These are phyloP conservation scores for Trichoderma guizhouense DNA, from an alignment of 2,329 filamentous ascomycete species.

Conservation along the genomic window DNA sequence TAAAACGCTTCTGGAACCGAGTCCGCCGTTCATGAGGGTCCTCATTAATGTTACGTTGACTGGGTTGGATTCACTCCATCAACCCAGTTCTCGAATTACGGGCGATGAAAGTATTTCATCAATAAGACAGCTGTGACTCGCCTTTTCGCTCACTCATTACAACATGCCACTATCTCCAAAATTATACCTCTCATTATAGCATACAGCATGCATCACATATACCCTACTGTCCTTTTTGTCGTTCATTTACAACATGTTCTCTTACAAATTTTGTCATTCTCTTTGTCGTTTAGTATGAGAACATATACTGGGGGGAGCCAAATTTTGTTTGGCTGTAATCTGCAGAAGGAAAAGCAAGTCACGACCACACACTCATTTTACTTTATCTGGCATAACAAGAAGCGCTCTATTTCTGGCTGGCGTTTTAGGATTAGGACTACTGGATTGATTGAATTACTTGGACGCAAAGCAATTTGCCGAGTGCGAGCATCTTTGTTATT, in stretches of 20 bases:
- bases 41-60: neutral
- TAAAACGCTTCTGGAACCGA: slow-evolving; percentile 64
- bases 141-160: neutral
- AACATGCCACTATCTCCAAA: neutral
- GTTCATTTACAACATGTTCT: neutral
- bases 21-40: slow-evolving; percentile 44
- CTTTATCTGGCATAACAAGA: slow-evolving; percentile 6
- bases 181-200: slow-evolving; percentile 4
- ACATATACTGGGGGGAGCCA: neutral
- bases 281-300: neutral
- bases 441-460: neutral
- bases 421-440: neutral
- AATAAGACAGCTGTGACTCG: neutral
- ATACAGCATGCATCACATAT: slow-evolving; percentile 6
- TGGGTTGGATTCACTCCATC: neutral
- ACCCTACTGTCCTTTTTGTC: slow-evolving; percentile 5
- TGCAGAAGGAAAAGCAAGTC: neutral
- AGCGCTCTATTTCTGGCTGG: neutral
- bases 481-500: neutral
- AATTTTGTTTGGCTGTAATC: neutral
- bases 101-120: neutral
- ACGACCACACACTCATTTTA: slow-evolving; percentile 4
- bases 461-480: neutral
- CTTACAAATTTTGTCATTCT: neutral
- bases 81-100: neutral